Evolutionary conservation across 106 monocot species (phyloP), one percentile per base, ranked within the genome.

Genomic region (Dioscorea alata): DNA sequence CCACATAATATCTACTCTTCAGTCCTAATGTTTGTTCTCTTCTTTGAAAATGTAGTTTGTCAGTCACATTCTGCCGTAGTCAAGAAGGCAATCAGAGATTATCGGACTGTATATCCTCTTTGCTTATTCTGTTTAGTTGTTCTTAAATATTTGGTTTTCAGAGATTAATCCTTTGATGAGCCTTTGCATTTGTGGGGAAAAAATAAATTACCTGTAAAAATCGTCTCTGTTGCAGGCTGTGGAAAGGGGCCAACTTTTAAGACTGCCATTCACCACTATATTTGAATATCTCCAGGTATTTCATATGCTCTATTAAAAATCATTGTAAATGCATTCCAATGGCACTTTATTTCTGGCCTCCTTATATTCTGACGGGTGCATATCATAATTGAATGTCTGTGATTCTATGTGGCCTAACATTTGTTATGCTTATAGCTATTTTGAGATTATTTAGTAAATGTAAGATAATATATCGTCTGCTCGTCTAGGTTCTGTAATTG

Each of bases 251-350:
- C 32, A 78, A 17, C 57, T 99, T 69, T 79, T 93, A 64, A 93
- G 87, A 83, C 54, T 99, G 23, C 85, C 93, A 23, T 99, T 99
- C 81, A 88, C 99, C 32, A 90, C 93, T 50, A 93, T 99, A 48
- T 99, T 99, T 72, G 99, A 99, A 80, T 99, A 99, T 69, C 93
- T 93, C 64, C 99, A 99, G 99, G 65, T 66, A 15, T 54, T 54
- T 54, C 42, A 42, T 10, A 42, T 42, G 42, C 42, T 42, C 42
- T 42, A 42, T 42, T 42, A 10, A 42, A 42, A 42, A 8, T 28
- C 28, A 28, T 28, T 28, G 28, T 42, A 5, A 42, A 42, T 6
- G 42, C 9, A 42, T 42, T 42, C 6, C 10, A 42, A 42, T 42
- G 42, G 9, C 42, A 3, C 10, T 42, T 42, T 42, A 42, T 42